Evolutionary conservation across 805 yeast species (phyloP), one percentile per base, ranked within the genome.

Genomic region (Cyberlindnera lachancei): DNA sequence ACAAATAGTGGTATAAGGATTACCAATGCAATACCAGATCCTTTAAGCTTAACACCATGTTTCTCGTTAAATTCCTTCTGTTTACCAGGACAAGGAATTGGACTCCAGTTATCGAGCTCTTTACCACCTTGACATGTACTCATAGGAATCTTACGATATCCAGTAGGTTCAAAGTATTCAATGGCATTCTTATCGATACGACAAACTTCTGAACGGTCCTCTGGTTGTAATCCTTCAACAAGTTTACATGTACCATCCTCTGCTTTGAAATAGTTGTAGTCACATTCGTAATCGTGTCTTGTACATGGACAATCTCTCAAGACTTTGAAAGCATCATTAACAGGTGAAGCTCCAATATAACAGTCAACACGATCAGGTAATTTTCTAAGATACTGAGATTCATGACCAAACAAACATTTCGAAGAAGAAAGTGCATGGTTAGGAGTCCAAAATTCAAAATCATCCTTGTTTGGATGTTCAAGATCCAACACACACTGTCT

Each of bases 261-360:
- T 21, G 75, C 75, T 38, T 79, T 70, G 34, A 58, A 73, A 56
- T 66, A 88, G 57, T 88, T 88, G 61, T 75, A 86, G 55, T 92
- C 98, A 69, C 99, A 92, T 58, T 92, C 99, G 51, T 65, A 92
- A 50, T 90, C 99, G 30, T 70, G 69, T 57, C 95, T 71, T 0
- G 90, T 70, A 60, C 99, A 92, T 1, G 79, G 51, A 58, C 99
- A 92, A 52, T 83, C 77, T 41, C 74, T 64, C 7, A 68, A 56
- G 11, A 70, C 59, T 42, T 66, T 70, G 51, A 64, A 70, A 0
- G 82, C 86, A 10, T 68, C 63, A 13, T 61, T 54, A 29, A 83
- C 61, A 19, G 81, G 75, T 20, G 73, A 71, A 37, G 40, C 36
- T 28, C 65, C 71, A 36, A 85, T 77, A 48, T 75, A 82, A 56